phyloP scores from a whole-genome alignment of 2,329 filamentous ascomycete species.

The Hypomyces perniciosus region DNA sequence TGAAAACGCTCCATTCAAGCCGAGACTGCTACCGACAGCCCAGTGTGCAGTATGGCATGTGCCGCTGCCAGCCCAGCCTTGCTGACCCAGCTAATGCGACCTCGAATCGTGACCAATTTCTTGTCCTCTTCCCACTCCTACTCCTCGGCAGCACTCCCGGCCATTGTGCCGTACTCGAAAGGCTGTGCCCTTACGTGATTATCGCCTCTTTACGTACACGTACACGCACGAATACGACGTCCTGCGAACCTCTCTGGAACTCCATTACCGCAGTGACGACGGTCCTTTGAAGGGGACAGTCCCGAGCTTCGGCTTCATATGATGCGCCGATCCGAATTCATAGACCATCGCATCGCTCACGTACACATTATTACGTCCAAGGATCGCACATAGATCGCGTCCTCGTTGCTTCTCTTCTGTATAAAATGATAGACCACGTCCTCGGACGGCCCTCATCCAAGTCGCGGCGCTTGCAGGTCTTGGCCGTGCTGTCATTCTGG shows the following conservation, averaged over 20 bases:
- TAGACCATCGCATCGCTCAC: not conserved
- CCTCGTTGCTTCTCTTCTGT: not conserved
- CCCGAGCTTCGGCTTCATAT: not conserved
- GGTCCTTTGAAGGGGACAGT: not conserved
- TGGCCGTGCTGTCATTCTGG: conserved; percentile 90
- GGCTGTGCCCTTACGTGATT: no score
- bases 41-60: conserved; percentile 5
- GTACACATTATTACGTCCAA: no score
- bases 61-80: conserved; percentile 3
- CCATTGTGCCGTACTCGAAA: no score
- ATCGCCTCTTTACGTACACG: not conserved
- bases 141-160: not conserved
- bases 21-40: conserved; percentile 8
- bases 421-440: conserved; percentile 72
- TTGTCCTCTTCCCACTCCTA: not conserved
- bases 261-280: not conserved
- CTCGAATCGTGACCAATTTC: not conserved
- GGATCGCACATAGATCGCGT: not conserved
- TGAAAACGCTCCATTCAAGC: not conserved
- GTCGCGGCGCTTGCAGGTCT: conserved; percentile 87
- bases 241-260: not conserved
- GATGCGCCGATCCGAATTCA: not conserved
- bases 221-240: not conserved
- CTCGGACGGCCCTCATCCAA: conserved; percentile 84
- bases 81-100: not conserved